Evolutionary conservation across 2,329 filamentous ascomycete genomes (phyloP), one percentile per base, ranked within the genome.

Genomic region (Diplodia seriata): DNA sequence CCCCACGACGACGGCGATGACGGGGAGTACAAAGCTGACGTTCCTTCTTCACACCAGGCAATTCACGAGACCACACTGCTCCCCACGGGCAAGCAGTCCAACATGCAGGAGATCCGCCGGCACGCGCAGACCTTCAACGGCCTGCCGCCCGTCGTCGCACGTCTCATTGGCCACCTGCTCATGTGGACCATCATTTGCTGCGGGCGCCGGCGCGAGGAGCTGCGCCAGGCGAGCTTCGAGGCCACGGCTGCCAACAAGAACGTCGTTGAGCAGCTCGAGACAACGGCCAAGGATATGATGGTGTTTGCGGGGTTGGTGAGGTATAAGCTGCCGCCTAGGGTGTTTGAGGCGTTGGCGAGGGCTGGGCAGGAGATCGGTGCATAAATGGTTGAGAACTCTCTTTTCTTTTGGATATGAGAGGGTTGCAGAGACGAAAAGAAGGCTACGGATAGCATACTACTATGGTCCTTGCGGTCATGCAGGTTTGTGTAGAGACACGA

Each of bases 131-230:
- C 89, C 70, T 98, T 99, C 81, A 87, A 92, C 18, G 85, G 86
- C 1, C 86, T 97, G 50, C 87, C 93, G 4, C 88, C 92, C 72
- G 88, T 93, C 8, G 91, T 99, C 50, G 90, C 94, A 2, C 90
- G 92, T 76, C 97, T 95, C 75, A 89, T 97, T 73, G 94, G 94
- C 20, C 93, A 94, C 78, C 85, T 98, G 70, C 86, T 99, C 70
- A 90, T 97, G 82, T 98, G 95, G 95, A 93, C 93, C 61, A 92
- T 99, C 72, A 86, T 90, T 51, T 93, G 91, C 81, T 96, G 94
- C 79, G 90, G 90, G 61, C 87, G 89, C 68, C 90, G 97, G 79
- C 87, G 92, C 26, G 76, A 78, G 70, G 89, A 91, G 73, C 83
- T 89, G 70, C 85, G 96, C 56, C 85, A 86, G 67, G 86, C 84